Percentiles rank a stretch among this genome's conserved stretches.
phyloP scores from a whole-genome alignment of 352 stramenopile genomes.

The Phytophthora macrochlamydospora region DNA sequence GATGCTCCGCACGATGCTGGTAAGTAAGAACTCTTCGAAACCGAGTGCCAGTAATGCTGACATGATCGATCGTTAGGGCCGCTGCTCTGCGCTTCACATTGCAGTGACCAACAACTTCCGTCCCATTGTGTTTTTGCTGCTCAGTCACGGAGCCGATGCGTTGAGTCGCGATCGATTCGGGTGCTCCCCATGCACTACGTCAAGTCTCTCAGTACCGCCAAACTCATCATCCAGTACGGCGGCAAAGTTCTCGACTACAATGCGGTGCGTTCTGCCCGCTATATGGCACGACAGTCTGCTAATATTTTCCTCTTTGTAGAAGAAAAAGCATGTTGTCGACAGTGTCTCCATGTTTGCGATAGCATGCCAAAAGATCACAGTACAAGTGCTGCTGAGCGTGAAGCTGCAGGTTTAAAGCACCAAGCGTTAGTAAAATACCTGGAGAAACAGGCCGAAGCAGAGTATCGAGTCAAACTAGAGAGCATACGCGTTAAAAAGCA shows the following conservation, averaged over 20 bases:
- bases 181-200: constrained; percentile 76
- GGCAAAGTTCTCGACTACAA: constrained; percentile 66
- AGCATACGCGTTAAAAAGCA: constrained; percentile 50
- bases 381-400: constrained; percentile 7
- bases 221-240: constrained; percentile 68
- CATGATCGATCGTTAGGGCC: constrained; percentile 38
- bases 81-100: constrained; percentile 63
- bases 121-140: constrained; percentile 65
- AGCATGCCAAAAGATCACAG: constrained; percentile 18
- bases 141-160: constrained; percentile 68
- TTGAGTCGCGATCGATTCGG: constrained; percentile 63
- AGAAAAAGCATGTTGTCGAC: constrained; percentile 61
- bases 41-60: not conserved
- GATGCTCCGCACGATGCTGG: constrained; percentile 70
- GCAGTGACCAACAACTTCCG: constrained; percentile 65
- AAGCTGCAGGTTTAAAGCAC: constrained; percentile 11
- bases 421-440: constrained; percentile 54
- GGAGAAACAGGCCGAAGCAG: constrained; percentile 42
- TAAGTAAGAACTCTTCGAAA: constrained; percentile 14
- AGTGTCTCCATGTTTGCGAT: constrained; percentile 31
- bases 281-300: not conserved
- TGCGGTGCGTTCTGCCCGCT: constrained; percentile 25
- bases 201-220: constrained; percentile 64
- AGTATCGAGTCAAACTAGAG: constrained; percentile 64
- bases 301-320: constrained; percentile 28